Percentiles rank a stretch among this genome's conserved stretches.
These are phyloP conservation scores for Vitis rupestris DNA, from an alignment of 164 flowering plant species.

Conservation along the genomic window DNA sequence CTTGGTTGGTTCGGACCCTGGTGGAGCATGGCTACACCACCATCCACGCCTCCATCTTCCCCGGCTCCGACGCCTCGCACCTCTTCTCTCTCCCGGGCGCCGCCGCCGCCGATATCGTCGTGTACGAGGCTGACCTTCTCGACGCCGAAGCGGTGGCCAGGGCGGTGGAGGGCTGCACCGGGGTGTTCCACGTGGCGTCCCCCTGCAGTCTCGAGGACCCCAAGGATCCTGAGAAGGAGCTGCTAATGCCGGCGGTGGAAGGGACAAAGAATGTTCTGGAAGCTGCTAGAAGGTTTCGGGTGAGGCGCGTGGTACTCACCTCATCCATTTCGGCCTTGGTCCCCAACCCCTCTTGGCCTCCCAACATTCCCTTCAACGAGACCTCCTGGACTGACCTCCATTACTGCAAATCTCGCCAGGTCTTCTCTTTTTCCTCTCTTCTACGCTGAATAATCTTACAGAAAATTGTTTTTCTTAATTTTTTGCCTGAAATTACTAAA, in stretches of 20 bases:
- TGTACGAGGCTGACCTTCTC: conserved; percentile 39
- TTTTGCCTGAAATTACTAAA: neutral
- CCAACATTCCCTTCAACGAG: conserved; percentile 48
- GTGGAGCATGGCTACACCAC: conserved; percentile 51
- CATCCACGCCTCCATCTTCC: conserved; percentile 57
- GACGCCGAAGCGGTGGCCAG: conserved; percentile 36
- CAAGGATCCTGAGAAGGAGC: conserved; percentile 55
- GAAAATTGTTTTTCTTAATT: too few relatives aligned
- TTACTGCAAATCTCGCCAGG: conserved; percentile 69
- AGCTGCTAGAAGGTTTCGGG: conserved; percentile 41
- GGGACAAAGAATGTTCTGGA: conserved; percentile 74
- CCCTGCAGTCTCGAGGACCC: conserved; percentile 78
- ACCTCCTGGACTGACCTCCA: conserved; percentile 78
- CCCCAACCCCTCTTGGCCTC: conserved; percentile 74
- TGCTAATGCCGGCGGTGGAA: conserved; percentile 65
- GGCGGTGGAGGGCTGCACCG: conserved; percentile 57
- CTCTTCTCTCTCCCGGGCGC: conserved; percentile 41
- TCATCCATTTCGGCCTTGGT: conserved; percentile 80
- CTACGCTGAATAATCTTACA: too few relatives aligned
- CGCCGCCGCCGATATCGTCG: conserved; percentile 9
- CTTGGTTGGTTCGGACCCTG: conserved; percentile 64
- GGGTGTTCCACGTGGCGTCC: conserved; percentile 87
- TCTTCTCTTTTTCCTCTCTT: neutral
- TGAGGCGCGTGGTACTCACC: conserved; percentile 74
- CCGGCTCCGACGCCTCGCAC: conserved; percentile 58